A percentile compares a stretch with the other conserved stretches of the same genome.
phyloP scores from a whole-genome alignment of 352 stramenopile genomes.

The Phytophthora syringae region DNA sequence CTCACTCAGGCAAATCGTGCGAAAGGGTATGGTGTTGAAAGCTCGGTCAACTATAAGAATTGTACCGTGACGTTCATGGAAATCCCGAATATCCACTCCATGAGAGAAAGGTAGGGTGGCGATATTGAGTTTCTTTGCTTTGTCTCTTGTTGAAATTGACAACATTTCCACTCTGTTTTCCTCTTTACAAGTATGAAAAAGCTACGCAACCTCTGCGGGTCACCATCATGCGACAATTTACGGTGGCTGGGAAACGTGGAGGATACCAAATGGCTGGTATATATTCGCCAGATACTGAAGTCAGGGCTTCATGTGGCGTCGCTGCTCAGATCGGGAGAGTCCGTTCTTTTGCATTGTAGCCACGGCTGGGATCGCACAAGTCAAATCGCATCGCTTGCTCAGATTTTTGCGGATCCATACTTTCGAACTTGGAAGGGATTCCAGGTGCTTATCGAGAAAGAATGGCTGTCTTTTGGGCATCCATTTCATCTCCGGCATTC shows the following conservation, averaged over 20 bases:
- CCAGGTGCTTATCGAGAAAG: conserved; percentile 85
- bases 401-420: conserved; percentile 80
- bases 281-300: conserved; percentile 95
- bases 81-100: conserved; percentile 99
- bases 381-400: conserved; percentile 83
- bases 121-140: not conserved
- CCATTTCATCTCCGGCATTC: conserved; percentile 83
- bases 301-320: conserved; percentile 91
- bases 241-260: conserved; percentile 93
- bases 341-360: conserved; percentile 84
- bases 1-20: conserved; percentile 68
- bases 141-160: not conserved
- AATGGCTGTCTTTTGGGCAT: conserved; percentile 85
- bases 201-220: conserved; percentile 74
- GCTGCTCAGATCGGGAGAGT: conserved; percentile 90
- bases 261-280: conserved; percentile 97
- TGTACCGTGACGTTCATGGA: conserved; percentile 97
- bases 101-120: conserved; percentile 93
- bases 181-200: conserved; percentile 66
- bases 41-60: conserved; percentile 95
- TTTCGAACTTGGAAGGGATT: conserved; percentile 84
- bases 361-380: conserved; percentile 91
- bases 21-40: conserved; percentile 96
- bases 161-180: not conserved
- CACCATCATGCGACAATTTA: conserved; percentile 91